A percentile compares a stretch with the other conserved stretches of the same genome.
phyloP scores from a whole-genome alignment of 495 filamentous ascomycete species.

The Podospora anserina region DNA sequence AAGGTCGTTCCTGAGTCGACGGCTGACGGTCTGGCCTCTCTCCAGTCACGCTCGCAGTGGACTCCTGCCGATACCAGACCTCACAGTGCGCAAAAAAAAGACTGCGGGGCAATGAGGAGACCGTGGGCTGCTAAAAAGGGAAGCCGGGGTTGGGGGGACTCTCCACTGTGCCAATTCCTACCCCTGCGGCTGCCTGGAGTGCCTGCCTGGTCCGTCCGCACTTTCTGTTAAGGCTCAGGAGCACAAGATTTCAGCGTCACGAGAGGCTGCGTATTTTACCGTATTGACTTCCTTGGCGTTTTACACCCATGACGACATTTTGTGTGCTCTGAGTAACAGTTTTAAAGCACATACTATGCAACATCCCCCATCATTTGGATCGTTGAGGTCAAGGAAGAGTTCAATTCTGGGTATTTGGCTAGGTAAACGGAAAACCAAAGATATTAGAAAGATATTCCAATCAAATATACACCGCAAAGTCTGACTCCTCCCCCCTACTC shows the following conservation, averaged over 20 bases:
- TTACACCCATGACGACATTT: not conserved
- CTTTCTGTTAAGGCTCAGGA: not conserved
- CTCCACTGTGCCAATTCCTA: conserved; percentile 7
- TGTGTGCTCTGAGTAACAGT: too few relatives aligned
- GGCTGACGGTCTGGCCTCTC: not conserved
- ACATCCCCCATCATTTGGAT: too few relatives aligned
- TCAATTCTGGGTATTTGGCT: not conserved
- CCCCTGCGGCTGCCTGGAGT: not conserved
- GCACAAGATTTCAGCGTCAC: not conserved
- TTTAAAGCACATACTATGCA: too few relatives aligned
- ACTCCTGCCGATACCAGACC: not conserved
- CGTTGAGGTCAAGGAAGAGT: not conserved
- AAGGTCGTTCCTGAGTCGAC: too few relatives aligned
- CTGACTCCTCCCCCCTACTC: conserved; percentile 18
- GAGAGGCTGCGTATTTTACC: not conserved
- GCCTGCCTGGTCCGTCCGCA: not conserved
- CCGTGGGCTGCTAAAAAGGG: conserved; percentile 6
- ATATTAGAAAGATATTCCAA: not conserved
- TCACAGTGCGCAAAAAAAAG: not conserved
- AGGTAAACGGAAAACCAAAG: not conserved
- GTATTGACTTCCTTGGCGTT: not conserved
- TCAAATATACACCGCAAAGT: conserved; percentile 29
- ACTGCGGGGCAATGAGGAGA: not conserved
- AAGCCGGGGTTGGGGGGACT: not conserved
- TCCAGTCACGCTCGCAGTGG: not conserved